phyloP scores from a whole-genome alignment of 139 green algal genomes.

The Asterochloris sp. region DNA sequence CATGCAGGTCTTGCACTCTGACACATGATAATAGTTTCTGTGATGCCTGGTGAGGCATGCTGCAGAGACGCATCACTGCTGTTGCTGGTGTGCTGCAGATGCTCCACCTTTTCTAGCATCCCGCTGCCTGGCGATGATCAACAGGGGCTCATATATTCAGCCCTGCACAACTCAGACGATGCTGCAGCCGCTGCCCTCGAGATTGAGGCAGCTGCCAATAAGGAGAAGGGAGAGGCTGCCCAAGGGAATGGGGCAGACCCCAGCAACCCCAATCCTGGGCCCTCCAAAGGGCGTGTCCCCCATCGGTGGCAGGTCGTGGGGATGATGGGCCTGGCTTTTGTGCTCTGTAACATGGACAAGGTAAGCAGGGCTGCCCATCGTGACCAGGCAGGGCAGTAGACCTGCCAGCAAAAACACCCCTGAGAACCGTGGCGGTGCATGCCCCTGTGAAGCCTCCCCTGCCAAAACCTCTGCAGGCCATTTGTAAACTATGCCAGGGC shows the following conservation, averaged over 20 bases:
- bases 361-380: constrained; percentile 13
- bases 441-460: not conserved
- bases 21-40: no score
- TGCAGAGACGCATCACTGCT: no score
- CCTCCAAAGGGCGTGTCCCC: constrained; percentile 17
- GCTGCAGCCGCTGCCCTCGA: no score
- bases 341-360: constrained; percentile 98
- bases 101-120: constrained; percentile 2
- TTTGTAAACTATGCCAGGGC: no score
- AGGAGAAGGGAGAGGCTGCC: not conserved
- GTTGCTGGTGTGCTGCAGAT: not conserved
- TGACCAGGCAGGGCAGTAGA: not conserved
- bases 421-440: not conserved
- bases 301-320: constrained; percentile 58
- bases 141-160: constrained; percentile 28
- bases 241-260: not conserved
- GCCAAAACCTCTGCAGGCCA: not conserved
- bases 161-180: constrained; percentile 21
- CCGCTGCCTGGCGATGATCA: constrained; percentile 39
- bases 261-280: no score
- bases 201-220: not conserved
- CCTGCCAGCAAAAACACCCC: not conserved
- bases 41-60: no score
- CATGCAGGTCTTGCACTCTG: no score
- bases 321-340: constrained; percentile 72